Conservation (phyloP, 345 rosid species). For the Lepidium sativum region DNA sequence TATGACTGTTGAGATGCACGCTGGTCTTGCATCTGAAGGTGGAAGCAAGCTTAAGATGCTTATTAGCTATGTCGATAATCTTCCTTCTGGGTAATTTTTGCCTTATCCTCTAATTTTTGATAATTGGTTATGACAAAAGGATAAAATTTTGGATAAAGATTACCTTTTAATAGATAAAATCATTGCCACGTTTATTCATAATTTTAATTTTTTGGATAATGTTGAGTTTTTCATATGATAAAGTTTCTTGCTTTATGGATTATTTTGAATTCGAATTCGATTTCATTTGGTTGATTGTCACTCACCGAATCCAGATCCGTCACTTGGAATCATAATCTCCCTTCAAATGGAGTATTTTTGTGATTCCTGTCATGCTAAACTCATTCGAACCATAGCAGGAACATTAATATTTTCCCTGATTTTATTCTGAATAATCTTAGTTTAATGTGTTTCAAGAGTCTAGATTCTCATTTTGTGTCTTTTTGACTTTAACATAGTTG, state of each 20-base stretch:
- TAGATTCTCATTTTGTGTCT: not conserved
- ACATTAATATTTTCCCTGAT: too few species aligned
- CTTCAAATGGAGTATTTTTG: too few species aligned
- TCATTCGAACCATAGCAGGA: not conserved
- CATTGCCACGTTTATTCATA: not conserved
- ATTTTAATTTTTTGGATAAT: not conserved
- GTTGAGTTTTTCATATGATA: not conserved
- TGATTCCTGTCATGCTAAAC: too few species aligned
- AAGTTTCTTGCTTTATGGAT: conserved; percentile 14
- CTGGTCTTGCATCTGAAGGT: conserved; percentile 84
- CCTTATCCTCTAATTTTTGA: not conserved
- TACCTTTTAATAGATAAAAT: not conserved
- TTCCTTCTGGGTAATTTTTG: conserved; percentile 66
- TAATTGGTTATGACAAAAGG: not conserved
- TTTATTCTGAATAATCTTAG: not conserved
- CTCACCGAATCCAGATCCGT: conserved; percentile 1
- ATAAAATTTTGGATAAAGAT: not conserved
- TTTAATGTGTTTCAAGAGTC: not conserved
- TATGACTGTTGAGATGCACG: conserved; percentile 88
- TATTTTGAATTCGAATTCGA: not conserved
- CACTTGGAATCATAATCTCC: conserved; percentile 4
- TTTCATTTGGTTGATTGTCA: not conserved
- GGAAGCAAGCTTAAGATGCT: conserved; percentile 92
- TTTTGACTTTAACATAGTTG: not conserved
- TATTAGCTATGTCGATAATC: conserved; percentile 89